Percentiles rank a stretch among this genome's conserved stretches.
These are phyloP conservation scores for Fusarium multiceps DNA, from an alignment of 2,329 filamentous ascomycete species.

Conservation along the genomic window DNA sequence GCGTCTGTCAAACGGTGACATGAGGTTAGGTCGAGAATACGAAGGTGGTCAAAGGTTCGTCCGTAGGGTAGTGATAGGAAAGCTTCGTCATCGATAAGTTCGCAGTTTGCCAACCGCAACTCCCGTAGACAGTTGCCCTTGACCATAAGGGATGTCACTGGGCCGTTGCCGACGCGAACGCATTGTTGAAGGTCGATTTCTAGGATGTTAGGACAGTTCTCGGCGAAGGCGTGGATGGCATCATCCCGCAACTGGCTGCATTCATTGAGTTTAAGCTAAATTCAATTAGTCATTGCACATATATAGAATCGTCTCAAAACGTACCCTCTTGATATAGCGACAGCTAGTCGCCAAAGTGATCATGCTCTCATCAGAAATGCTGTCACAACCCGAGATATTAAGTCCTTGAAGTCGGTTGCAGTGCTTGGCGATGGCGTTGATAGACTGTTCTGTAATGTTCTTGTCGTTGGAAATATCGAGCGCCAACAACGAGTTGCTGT, in stretches of 20 bases:
- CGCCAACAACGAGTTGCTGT: slow-evolving; percentile 84
- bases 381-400: slow-evolving; percentile 88
- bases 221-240: slow-evolving; percentile 85
- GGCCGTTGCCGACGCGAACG: slow-evolving; percentile 80
- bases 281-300: slow-evolving; percentile 19
- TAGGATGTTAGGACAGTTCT: slow-evolving; percentile 89
- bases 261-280: slow-evolving; percentile 90
- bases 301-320: slow-evolving; percentile 44
- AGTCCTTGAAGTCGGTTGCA: slow-evolving; percentile 89
- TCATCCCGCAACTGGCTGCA: slow-evolving; percentile 86
- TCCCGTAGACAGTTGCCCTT: slow-evolving; percentile 88
- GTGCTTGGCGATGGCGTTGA: slow-evolving; percentile 80
- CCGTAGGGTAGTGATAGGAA: slow-evolving; percentile 81
- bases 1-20: slow-evolving; percentile 86
- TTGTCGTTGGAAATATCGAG: slow-evolving; percentile 88
- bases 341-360: slow-evolving; percentile 83
- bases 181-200: slow-evolving; percentile 96
- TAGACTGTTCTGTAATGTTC: slow-evolving; percentile 85
- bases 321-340: slow-evolving; percentile 84
- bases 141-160: slow-evolving; percentile 82
- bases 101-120: slow-evolving; percentile 86
- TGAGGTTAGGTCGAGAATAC: slow-evolving; percentile 93
- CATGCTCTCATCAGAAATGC: slow-evolving; percentile 88
- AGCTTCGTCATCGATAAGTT: slow-evolving; percentile 85
- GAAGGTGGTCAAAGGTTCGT: slow-evolving; percentile 83